Percentiles rank a stretch among this genome's conserved stretches.
Conservation (phyloP, 345 rosid species). For the Eutrema japonicum region DNA sequence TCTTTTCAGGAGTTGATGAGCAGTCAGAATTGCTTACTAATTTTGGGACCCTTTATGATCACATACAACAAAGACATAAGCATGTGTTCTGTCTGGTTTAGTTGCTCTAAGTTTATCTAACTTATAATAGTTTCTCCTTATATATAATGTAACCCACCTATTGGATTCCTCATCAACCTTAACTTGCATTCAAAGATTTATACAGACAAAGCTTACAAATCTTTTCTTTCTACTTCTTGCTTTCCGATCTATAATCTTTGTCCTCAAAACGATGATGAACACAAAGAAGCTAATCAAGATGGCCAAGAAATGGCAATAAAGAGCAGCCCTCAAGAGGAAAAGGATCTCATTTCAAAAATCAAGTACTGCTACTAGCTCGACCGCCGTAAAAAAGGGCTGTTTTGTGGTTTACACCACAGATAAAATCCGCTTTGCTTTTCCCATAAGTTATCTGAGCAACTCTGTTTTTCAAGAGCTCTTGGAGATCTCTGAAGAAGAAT, state of each 20-base stretch:
- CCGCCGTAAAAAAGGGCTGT: slow-evolving; percentile 32
- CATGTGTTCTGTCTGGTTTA: slow-evolving; percentile 13
- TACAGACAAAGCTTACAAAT: neutral
- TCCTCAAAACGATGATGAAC: neutral
- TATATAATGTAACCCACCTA: slow-evolving; percentile 12
- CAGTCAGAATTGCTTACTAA: neutral
- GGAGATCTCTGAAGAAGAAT: slow-evolving; percentile 50
- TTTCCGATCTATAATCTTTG: neutral
- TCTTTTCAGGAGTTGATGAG: slow-evolving; percentile 15
- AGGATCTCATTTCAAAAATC: slow-evolving; percentile 35
- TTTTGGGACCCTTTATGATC: slow-evolving; percentile 5
- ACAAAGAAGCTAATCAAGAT: slow-evolving; percentile 35
- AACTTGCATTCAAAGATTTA: neutral
- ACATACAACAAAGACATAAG: neutral
- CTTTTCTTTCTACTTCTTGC: neutral
- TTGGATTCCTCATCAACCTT: slow-evolving; percentile 7
- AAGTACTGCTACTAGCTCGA: neutral
- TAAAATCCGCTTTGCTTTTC: slow-evolving; percentile 29
- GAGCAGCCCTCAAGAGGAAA: slow-evolving; percentile 32
- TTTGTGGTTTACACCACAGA: slow-evolving; percentile 47
- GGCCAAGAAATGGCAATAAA: slow-evolving; percentile 43
- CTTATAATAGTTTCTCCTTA: neutral
- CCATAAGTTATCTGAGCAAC: slow-evolving; percentile 33
- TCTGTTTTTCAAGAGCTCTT: slow-evolving; percentile 44
- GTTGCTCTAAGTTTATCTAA: neutral